A percentile compares a stretch with the other conserved stretches of the same genome.
These are phyloP conservation scores for Davidsoniella virescens DNA, from an alignment of 2,329 filamentous ascomycete species.

Conservation along the genomic window DNA sequence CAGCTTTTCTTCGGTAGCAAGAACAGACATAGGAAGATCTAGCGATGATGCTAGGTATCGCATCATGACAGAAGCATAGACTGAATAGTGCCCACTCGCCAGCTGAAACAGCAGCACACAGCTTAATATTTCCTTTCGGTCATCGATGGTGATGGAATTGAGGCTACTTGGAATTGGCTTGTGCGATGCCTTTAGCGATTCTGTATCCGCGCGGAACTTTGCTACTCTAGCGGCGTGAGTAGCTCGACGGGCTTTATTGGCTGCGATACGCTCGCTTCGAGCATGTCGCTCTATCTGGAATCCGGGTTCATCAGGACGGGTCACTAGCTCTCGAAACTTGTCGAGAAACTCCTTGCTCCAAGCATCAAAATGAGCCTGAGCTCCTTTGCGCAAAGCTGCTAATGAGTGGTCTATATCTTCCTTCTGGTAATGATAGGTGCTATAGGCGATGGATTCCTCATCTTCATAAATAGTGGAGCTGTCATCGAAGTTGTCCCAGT, in stretches of 20 bases:
- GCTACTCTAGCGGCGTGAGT: conserved; percentile 22
- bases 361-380: conserved; percentile 9
- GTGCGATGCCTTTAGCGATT: conserved; percentile 34
- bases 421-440: too few relatives aligned
- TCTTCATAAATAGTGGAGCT: conserved; percentile 8
- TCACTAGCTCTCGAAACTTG: conserved; percentile 7
- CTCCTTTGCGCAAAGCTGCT: conserved; percentile 10
- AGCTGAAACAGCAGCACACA: conserved; percentile 55
- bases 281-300: conserved; percentile 30
- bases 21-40: conserved; percentile 40
- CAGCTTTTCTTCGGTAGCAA: conserved; percentile 56
- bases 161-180: conserved; percentile 37
- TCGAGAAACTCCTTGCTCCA: conserved; percentile 11
- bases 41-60: conserved; percentile 54
- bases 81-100: conserved; percentile 57
- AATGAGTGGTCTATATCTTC: conserved; percentile 9
- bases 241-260: conserved; percentile 1
- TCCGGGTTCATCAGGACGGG: conserved; percentile 21
- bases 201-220: conserved; percentile 21
- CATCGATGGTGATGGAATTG: conserved; percentile 37
- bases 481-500: conserved; percentile 13
- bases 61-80: conserved; percentile 53
- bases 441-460: too few relatives aligned
- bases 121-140: conserved; percentile 49
- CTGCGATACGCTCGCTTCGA: conserved; percentile 25